A percentile compares a stretch with the other conserved stretches of the same genome.
Evolutionary conservation across 352 stramenopile species (phyloP).

Genomic region (Phytophthora pistaciae): DNA sequence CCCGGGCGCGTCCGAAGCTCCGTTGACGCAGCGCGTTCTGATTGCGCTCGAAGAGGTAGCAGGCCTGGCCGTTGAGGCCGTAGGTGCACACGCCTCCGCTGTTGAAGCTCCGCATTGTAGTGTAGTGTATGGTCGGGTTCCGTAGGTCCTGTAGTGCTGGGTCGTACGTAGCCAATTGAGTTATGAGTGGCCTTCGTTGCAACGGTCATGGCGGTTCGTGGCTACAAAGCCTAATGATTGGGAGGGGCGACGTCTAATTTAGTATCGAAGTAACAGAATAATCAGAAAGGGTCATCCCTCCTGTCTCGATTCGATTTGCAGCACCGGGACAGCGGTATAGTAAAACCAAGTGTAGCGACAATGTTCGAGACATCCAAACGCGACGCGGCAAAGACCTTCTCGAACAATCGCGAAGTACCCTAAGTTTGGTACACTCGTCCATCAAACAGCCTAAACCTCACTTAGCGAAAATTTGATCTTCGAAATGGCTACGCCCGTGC

Average conservation of each 20-base stretch:
- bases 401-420: conserved; percentile 34
- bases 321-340: conserved; percentile 4
- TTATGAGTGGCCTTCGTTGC: conserved; percentile 14
- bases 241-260: conserved; percentile 26
- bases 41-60: conserved; percentile 53
- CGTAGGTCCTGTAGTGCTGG: neutral
- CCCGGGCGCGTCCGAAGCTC: conserved; percentile 53
- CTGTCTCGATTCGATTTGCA: conserved; percentile 25
- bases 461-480: neutral
- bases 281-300: conserved; percentile 33
- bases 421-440: neutral
- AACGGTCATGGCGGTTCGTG: neutral
- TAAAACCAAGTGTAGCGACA: conserved; percentile 3
- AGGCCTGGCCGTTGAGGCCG: conserved; percentile 44
- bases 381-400: conserved; percentile 29
- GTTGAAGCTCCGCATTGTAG: conserved; percentile 38
- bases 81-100: conserved; percentile 46
- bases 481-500: conserved; percentile 13
- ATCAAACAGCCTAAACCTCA: conserved; percentile 14
- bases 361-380: conserved; percentile 12
- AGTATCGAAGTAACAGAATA: neutral
- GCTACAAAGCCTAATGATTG: neutral
- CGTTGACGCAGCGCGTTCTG: conserved; percentile 55
- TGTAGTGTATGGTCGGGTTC: neutral
- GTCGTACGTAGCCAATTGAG: conserved; percentile 25